Evolutionary conservation across 495 filamentous ascomycete genomes (phyloP), one percentile per base, ranked within the genome.

Genomic region (Xylaria palmicola): DNA sequence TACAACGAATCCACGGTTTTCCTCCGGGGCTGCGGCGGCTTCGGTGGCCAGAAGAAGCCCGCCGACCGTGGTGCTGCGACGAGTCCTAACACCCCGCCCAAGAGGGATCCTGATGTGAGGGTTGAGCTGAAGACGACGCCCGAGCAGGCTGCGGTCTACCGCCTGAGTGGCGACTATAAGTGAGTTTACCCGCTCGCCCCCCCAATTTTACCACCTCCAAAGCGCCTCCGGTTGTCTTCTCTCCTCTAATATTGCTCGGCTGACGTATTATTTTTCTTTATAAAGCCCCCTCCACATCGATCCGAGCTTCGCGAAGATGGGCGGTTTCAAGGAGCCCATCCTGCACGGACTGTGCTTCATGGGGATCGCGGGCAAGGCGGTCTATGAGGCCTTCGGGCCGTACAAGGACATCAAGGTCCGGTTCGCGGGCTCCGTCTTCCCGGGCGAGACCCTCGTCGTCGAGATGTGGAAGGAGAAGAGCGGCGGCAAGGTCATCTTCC

Each of bases 381-480:
- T 98, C 44, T 89, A 92, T 72, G 80, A 88, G 73, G 89, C 81
- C 64, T 98, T 85, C 73, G 94, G 94, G 20, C 75, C 82, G 56
- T 95, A 88, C 79, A 91, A 88, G 81, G 98, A 94, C 77, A 85
- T 98, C 74, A 98, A 98, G 84, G 94, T 97, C 6, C 78, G 94
- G 62, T 98, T 98, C 77, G 93, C 92, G 5, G 95, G 94, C 40
- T 88, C 91, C 12, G 94, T 98, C 2, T 66, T 93, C 24, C 95
- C 94, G 1, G 95, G 94, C 6, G 91, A 98, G 85, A 98, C 91
- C 52, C 84, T 98, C 36, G 84, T 86, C 68, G 98, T 93, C 30
- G 94, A 98, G 85, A 96, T 96, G 91, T 98, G 94, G 94, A 96
- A 92, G 83, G 92, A 93, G 71, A 89, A 86, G n/a, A 51, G 52